phyloP scores from a whole-genome alignment of 2,329 filamentous ascomycete genomes.

The Pseudogymnoascus sp. region DNA sequence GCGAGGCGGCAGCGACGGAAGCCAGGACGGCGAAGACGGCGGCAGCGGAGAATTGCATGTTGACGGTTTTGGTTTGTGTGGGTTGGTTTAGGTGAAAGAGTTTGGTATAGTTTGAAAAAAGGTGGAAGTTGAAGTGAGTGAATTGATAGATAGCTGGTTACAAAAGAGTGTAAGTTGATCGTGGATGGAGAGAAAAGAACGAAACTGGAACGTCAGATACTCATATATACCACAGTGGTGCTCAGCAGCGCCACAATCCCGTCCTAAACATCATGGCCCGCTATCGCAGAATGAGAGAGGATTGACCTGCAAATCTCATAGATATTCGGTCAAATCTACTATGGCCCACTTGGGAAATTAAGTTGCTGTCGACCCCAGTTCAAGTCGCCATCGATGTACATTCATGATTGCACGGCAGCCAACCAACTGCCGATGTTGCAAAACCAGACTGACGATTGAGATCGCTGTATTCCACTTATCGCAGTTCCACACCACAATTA shows the following conservation, averaged over 20 bases:
- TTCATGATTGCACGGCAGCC: background rate
- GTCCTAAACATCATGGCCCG: background rate
- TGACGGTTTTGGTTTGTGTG: constrained; percentile 22
- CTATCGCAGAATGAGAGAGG: background rate
- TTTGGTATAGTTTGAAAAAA: constrained; percentile 12
- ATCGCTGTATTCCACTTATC: constrained; percentile 2
- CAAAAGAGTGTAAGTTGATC: constrained; percentile 27
- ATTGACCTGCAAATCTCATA: constrained; percentile 3
- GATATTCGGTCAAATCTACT: constrained; percentile 4
- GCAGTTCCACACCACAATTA: background rate
- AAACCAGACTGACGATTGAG: background rate
- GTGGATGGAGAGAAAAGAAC: constrained; percentile 20
- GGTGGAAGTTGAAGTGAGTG: constrained; percentile 13
- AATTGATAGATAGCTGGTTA: constrained; percentile 14
- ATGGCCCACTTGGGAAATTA: constrained; percentile 5
- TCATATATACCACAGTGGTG: constrained; percentile 7
- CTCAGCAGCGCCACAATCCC: constrained; percentile 6
- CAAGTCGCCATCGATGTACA: constrained; percentile 9
- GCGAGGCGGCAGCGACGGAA: constrained; percentile 20
- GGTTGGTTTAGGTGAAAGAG: constrained; percentile 12
- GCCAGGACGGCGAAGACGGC: constrained; percentile 26
- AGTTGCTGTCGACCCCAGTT: constrained; percentile 11
- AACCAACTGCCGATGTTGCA: constrained; percentile 1
- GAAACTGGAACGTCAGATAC: constrained; percentile 1
- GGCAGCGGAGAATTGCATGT: constrained; percentile 29